These are phyloP conservation scores for Trypanosoma avium DNA, from an alignment of 208 protist genomes.

Conservation along the genomic window DNA sequence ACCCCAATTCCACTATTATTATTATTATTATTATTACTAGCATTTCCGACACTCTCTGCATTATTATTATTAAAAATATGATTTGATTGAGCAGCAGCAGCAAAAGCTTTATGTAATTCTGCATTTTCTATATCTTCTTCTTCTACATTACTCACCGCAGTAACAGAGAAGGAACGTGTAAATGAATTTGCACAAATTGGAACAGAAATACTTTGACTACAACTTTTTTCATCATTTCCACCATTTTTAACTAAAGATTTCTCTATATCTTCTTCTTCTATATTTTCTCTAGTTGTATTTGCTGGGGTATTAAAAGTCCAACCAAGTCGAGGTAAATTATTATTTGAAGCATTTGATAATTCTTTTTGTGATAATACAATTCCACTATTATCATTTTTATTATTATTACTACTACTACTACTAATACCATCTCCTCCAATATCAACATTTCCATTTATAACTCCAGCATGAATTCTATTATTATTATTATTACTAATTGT, in stretches of 20 bases:
- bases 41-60: too few species aligned
- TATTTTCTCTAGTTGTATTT: too few species aligned
- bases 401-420: background rate
- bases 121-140: slow-evolving; percentile 1
- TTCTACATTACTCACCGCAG: background rate
- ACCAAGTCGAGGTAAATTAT: background rate
- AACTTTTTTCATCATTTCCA: background rate
- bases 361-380: background rate
- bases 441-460: too few species aligned
- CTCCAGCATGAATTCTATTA: background rate
- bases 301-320: too few species aligned
- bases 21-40: too few species aligned
- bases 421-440: too few species aligned
- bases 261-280: too few species aligned
- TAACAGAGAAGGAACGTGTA: background rate
- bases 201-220: background rate
- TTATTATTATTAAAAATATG: background rate
- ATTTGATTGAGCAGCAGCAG: background rate
- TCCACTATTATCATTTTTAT: background rate
- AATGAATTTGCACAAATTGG: background rate
- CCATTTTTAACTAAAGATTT: too few species aligned
- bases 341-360: background rate
- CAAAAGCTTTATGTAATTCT: slow-evolving; percentile 1
- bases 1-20: too few species aligned
- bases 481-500: background rate